Percentiles rank a stretch among this genome's conserved stretches.
Evolutionary conservation across 768 basidiomycete species (phyloP).

Genomic region (Suillus alpinus): DNA sequence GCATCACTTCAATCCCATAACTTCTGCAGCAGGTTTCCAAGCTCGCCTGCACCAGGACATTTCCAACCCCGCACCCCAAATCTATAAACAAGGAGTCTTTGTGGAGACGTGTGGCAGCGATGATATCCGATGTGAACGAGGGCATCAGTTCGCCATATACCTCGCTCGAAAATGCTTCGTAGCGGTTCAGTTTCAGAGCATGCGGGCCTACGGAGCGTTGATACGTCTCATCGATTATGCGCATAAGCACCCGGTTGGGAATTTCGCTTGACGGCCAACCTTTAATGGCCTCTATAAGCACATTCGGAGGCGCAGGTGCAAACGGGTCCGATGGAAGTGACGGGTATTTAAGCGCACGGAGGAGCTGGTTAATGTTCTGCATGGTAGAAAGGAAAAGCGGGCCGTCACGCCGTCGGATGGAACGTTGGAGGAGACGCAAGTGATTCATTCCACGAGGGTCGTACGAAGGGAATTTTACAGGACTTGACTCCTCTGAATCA

Average conservation of each 20-base stretch:
- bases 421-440: slow-evolving; percentile 65
- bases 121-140: slow-evolving; percentile 56
- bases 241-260: slow-evolving; percentile 64
- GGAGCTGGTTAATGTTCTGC: slow-evolving; percentile 54
- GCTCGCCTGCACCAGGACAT: slow-evolving; percentile 78
- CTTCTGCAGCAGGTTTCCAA: slow-evolving; percentile 76
- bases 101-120: slow-evolving; percentile 47
- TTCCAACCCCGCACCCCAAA: slow-evolving; percentile 84
- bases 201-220: slow-evolving; percentile 91
- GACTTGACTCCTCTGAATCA: slow-evolving; percentile 31
- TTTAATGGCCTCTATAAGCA: slow-evolving; percentile 44
- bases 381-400: slow-evolving; percentile 68
- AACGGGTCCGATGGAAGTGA: slow-evolving; percentile 50
- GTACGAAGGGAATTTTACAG: slow-evolving; percentile 28
- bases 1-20: slow-evolving; percentile 80
- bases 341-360: slow-evolving; percentile 68
- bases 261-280: slow-evolving; percentile 54
- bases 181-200: slow-evolving; percentile 74
- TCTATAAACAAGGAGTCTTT: slow-evolving; percentile 72
- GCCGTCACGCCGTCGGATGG: slow-evolving; percentile 67
- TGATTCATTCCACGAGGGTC: slow-evolving; percentile 32
- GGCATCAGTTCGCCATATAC: slow-evolving; percentile 92
- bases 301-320: slow-evolving; percentile 42
- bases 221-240: slow-evolving; percentile 88
- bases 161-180: slow-evolving; percentile 79